A percentile compares a stretch with the other conserved stretches of the same genome.
Conservation (phyloP, 306 rosid species). For the Trifolium fragiferum region DNA sequence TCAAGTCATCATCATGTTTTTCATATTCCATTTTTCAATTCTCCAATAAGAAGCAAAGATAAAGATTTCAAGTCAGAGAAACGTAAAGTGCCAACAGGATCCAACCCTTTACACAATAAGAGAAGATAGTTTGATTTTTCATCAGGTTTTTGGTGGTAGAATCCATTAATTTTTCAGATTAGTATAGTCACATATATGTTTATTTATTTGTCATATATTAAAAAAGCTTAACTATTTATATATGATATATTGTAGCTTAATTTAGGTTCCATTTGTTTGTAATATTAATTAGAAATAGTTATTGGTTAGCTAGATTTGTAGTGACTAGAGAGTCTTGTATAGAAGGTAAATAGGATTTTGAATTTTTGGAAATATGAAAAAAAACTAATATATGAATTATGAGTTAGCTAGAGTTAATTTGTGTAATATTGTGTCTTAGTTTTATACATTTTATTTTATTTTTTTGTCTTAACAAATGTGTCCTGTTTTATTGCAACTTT, state of each 20-base stretch:
- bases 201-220: conserved; percentile 39
- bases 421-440: conserved; percentile 19
- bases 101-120: conserved; percentile 96
- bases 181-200: conserved; percentile 20
- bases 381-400: neutral
- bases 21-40: conserved; percentile 44
- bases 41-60: conserved; percentile 42
- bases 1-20: conserved; percentile 47
- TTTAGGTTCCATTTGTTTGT: conserved; percentile 42
- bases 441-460: conserved; percentile 28
- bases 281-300: conserved; percentile 31
- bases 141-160: conserved; percentile 36
- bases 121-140: conserved; percentile 59
- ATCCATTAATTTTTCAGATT: conserved; percentile 32
- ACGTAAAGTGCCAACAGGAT: conserved; percentile 89
- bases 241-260: conserved; percentile 38
- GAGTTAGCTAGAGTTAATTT: conserved; percentile 24
- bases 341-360: conserved; percentile 53
- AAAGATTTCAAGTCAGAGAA: conserved; percentile 59
- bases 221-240: conserved; percentile 20
- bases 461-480: conserved; percentile 20
- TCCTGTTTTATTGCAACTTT: conserved; percentile 43
- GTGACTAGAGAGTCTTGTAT: conserved; percentile 57
- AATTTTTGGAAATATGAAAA: conserved; percentile 38
- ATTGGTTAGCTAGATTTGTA: conserved; percentile 46